phyloP scores from a whole-genome alignment of 768 basidiomycete genomes.

The Amyloporia xantha region DNA sequence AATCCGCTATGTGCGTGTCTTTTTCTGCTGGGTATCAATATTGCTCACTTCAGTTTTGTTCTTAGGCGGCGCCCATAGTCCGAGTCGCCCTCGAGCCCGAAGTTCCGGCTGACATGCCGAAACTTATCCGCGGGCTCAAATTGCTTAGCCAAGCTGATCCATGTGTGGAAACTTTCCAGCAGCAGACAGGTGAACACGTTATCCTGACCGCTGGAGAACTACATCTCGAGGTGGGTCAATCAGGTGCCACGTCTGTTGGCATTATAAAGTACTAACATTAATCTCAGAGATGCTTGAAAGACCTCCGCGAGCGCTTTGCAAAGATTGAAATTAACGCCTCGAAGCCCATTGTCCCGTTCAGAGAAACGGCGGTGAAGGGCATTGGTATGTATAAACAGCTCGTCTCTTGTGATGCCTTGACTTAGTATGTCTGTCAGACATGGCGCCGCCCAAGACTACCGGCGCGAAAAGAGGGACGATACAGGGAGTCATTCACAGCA shows the following conservation, averaged over 20 bases:
- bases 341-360: constrained; percentile 94
- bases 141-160: constrained; percentile 93
- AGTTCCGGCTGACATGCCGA: constrained; percentile 80
- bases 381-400: constrained; percentile 39
- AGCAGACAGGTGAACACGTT: constrained; percentile 95
- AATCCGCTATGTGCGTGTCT: constrained; percentile 46
- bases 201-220: constrained; percentile 94
- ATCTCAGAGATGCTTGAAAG: constrained; percentile 84
- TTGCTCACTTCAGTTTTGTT: neutral
- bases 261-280: neutral
- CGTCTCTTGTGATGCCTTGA: neutral
- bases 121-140: constrained; percentile 79
- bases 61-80: constrained; percentile 82
- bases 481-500: constrained; percentile 57
- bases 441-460: constrained; percentile 74
- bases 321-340: constrained; percentile 89
- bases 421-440: constrained; percentile 49
- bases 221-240: constrained; percentile 73
- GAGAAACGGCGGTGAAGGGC: constrained; percentile 86
- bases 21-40: neutral
- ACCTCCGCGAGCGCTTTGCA: constrained; percentile 93
- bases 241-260: neutral
- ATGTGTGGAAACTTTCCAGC: constrained; percentile 95
- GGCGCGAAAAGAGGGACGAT: constrained; percentile 74
- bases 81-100: constrained; percentile 90